A percentile compares a stretch with the other conserved stretches of the same genome.
phyloP scores from a whole-genome alignment of 2,329 filamentous ascomycete species.

The Neobulgaria alba region DNA sequence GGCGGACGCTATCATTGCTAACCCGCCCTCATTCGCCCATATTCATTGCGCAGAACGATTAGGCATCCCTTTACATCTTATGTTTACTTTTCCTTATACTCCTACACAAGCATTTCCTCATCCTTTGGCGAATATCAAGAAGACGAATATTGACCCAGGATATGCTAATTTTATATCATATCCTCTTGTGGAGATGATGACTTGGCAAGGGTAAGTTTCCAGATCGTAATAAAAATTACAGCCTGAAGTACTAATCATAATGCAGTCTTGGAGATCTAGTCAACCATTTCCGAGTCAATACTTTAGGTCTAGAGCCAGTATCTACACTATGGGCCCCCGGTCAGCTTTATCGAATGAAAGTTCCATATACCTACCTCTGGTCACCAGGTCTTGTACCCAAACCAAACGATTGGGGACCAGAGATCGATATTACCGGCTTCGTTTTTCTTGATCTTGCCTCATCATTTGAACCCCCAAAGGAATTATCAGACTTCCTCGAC shows the following conservation, averaged over 20 bases:
- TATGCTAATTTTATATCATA: conserved; percentile 79
- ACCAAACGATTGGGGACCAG: conserved; percentile 57
- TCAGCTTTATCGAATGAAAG: conserved; percentile 61
- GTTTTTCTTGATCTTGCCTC: conserved; percentile 66
- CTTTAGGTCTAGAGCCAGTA: conserved; percentile 62
- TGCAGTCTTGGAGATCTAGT: conserved; percentile 61
- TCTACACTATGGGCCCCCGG: conserved; percentile 71
- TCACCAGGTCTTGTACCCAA: conserved; percentile 58
- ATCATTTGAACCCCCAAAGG: conserved; percentile 47
- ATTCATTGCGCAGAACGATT: conserved; percentile 72
- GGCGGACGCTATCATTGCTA: conserved; percentile 76
- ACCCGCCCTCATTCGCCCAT: conserved; percentile 71
- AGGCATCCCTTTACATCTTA: conserved; percentile 70
- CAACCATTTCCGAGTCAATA: conserved; percentile 64
- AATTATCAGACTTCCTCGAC: conserved; percentile 47
- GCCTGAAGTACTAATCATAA: background rate
- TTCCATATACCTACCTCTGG: conserved; percentile 70
- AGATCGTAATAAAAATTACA: background rate
- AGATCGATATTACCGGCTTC: conserved; percentile 70
- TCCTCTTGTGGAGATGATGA: conserved; percentile 74
- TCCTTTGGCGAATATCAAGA: conserved; percentile 67
- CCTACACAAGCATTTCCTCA: conserved; percentile 65
- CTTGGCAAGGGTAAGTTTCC: conserved; percentile 64
- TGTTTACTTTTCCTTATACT: conserved; percentile 83
- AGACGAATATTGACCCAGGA: conserved; percentile 59